Evolutionary conservation across 441 rosid species (phyloP).

Genomic region (Erysimum cheiri): DNA sequence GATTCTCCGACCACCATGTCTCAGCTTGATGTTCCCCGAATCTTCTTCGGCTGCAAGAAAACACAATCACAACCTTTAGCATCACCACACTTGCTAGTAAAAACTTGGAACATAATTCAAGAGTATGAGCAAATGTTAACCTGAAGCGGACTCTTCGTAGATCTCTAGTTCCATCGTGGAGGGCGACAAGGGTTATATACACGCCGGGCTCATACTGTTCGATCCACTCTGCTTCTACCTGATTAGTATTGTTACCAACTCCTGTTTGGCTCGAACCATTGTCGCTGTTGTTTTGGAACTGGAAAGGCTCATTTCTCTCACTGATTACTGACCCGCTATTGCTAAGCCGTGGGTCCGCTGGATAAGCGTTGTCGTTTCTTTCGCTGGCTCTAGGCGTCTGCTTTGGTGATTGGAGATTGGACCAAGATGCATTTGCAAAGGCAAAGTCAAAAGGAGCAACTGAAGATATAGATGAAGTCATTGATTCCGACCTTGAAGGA

Average conservation of each 20-base stretch:
- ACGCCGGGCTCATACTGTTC: slow-evolving; percentile 98
- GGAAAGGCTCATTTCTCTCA: slow-evolving; percentile 59
- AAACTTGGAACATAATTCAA: not conserved
- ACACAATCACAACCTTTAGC: slow-evolving; percentile 7
- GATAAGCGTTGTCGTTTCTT: slow-evolving; percentile 50
- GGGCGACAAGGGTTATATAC: slow-evolving; percentile 86
- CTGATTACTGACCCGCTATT: slow-evolving; percentile 54
- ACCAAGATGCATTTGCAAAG: slow-evolving; percentile 53
- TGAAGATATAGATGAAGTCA: slow-evolving; percentile 59
- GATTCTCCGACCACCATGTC: slow-evolving; percentile 99
- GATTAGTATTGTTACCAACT: slow-evolving; percentile 47
- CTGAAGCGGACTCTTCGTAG: slow-evolving; percentile 98
- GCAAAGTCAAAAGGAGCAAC: slow-evolving; percentile 52
- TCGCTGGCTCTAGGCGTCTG: slow-evolving; percentile 54
- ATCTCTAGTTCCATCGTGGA: slow-evolving; percentile 94
- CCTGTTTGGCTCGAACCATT: slow-evolving; percentile 52
- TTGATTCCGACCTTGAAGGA: slow-evolving; percentile 76
- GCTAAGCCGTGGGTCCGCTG: slow-evolving; percentile 48
- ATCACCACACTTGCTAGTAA: slow-evolving; percentile 9
- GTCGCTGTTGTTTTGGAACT: slow-evolving; percentile 60
- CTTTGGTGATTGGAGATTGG: slow-evolving; percentile 50
- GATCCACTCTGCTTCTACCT: slow-evolving; percentile 93
- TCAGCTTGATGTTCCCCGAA: slow-evolving; percentile 97
- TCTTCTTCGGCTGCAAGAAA: slow-evolving; percentile 78
- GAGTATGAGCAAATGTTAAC: slow-evolving; percentile 46